phyloP scores from a whole-genome alignment of 1,139 yeast genomes.

The Pichiaceae sp. region DNA sequence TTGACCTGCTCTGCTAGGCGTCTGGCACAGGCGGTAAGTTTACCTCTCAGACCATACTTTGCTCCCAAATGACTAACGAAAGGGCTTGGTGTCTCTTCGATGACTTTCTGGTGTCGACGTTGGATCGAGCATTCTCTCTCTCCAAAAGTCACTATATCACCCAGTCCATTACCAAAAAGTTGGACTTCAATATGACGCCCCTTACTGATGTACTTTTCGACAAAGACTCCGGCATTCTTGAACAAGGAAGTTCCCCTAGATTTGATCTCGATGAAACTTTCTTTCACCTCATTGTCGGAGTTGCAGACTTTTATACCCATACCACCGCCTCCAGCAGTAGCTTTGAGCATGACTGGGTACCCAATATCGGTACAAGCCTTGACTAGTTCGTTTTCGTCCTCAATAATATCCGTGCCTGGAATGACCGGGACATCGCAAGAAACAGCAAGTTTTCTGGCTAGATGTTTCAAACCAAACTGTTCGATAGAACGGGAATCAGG shows the following conservation, averaged over 20 bases:
- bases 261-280: conserved; percentile 30
- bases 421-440: conserved; percentile 34
- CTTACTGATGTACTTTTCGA: conserved; percentile 35
- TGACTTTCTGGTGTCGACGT: conserved; percentile 41
- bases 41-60: conserved; percentile 15
- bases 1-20: conserved; percentile 24
- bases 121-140: conserved; percentile 43
- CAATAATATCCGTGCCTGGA: conserved; percentile 39
- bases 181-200: conserved; percentile 42
- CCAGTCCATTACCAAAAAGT: conserved; percentile 35
- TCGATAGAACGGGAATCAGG: conserved; percentile 33
- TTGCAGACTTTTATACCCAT: conserved; percentile 39
- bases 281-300: conserved; percentile 26
- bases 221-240: conserved; percentile 34
- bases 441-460: conserved; percentile 27
- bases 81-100: conserved; percentile 40
- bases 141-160: conserved; percentile 35
- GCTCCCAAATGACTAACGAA: conserved; percentile 17
- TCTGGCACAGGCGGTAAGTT: conserved; percentile 23
- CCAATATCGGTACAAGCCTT: conserved; percentile 31
- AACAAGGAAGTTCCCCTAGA: conserved; percentile 36
- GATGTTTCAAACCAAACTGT: conserved; percentile 29
- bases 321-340: conserved; percentile 48
- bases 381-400: conserved; percentile 25
- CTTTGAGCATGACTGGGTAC: conserved; percentile 39